These are phyloP conservation scores for Geum urbanum DNA, from an alignment of 306 rosid genomes.

Conservation along the genomic window DNA sequence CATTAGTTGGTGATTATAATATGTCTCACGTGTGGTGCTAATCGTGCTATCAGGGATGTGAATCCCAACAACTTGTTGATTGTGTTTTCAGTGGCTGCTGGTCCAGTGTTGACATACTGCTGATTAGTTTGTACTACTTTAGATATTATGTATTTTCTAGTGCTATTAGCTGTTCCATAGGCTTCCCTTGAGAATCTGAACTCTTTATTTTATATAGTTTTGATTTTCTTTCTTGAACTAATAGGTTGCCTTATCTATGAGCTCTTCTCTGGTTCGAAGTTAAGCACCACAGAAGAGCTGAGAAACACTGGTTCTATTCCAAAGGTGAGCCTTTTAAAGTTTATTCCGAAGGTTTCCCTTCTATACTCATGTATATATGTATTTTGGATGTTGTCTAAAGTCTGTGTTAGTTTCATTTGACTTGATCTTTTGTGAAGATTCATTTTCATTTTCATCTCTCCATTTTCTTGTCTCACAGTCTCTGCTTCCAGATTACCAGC, in stretches of 20 bases:
- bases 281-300: conserved; percentile 90
- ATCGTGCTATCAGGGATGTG: too few species aligned
- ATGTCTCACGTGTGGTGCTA: too few species aligned
- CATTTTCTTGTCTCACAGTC: conserved; percentile 64
- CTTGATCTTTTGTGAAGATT: conserved; percentile 30
- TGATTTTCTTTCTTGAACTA: conserved; percentile 16
- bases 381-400: background rate
- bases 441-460: conserved; percentile 45
- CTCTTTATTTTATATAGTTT: too few species aligned
- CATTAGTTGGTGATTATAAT: too few species aligned
- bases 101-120: background rate
- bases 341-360: too few species aligned
- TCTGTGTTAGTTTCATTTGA: conserved; percentile 26
- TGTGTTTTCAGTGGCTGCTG: background rate
- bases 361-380: background rate
- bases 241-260: conserved; percentile 92
- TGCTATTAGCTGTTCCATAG: conserved; percentile 14
- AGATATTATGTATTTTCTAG: background rate
- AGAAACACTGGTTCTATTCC: conserved; percentile 87
- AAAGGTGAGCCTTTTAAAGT: conserved; percentile 51
- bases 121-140: background rate
- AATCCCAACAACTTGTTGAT: background rate
- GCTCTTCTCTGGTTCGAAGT: conserved; percentile 80
- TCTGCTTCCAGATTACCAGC: conserved; percentile 99
- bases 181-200: conserved; percentile 20